Evolutionary conservation across 2,329 filamentous ascomycete genomes (phyloP).

Genomic region (Neocucurbitaria cava): DNA sequence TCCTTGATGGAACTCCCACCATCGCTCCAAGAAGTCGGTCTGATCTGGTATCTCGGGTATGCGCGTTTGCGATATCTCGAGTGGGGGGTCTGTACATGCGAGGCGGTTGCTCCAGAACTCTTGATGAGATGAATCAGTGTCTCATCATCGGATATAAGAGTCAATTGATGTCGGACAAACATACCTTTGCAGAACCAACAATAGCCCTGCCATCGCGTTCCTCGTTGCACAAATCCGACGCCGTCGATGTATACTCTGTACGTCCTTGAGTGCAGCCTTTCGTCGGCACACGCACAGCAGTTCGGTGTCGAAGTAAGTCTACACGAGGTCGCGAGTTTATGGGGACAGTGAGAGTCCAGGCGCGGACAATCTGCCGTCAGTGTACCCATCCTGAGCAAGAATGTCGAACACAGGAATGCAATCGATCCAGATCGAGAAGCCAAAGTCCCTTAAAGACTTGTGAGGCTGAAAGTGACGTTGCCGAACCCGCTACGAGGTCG

Average conservation of each 20-base stretch:
- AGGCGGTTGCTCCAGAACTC: constrained; percentile 59
- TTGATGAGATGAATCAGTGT: constrained; percentile 25
- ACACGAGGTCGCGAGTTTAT: constrained; percentile 53
- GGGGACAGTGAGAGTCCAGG: constrained; percentile 47
- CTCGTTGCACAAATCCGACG: constrained; percentile 57
- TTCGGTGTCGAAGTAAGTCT: constrained; percentile 49
- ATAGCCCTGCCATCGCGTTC: constrained; percentile 58
- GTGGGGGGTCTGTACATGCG: constrained; percentile 48
- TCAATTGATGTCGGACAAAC: neutral
- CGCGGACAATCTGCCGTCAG: constrained; percentile 48
- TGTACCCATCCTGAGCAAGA: constrained; percentile 42
- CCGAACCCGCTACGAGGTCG: too few relatives aligned
- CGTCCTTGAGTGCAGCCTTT: constrained; percentile 49
- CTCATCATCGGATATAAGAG: neutral
- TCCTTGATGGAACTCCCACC: constrained; percentile 59
- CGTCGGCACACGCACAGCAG: constrained; percentile 53
- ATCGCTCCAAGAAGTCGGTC: constrained; percentile 53
- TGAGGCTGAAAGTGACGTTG: too few relatives aligned
- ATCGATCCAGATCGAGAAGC: neutral
- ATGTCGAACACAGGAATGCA: neutral
- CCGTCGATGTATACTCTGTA: constrained; percentile 59
- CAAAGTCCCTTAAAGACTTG: neutral
- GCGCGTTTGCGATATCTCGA: constrained; percentile 53
- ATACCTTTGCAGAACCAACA: constrained; percentile 59
- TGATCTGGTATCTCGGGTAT: constrained; percentile 58